Base-by-base conservation (phyloP, 2,329 filamentous ascomycete genomes). In the Scedosporium apiospermum region DNA sequence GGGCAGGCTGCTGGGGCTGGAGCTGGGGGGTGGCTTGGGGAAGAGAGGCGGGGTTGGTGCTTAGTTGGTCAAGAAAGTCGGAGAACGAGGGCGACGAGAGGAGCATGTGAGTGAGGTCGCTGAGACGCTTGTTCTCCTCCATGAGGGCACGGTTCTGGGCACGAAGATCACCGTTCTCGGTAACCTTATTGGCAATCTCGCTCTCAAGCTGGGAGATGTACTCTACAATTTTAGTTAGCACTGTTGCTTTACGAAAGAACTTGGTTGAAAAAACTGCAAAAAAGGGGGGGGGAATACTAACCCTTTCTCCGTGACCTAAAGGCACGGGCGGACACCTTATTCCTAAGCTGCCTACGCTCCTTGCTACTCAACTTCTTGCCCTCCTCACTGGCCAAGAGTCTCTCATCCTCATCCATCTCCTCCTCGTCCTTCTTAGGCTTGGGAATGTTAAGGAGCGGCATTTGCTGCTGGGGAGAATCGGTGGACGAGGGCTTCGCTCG, bases 311-410 rank as follows among this genome's bases (percentile, higher is more conserved):
- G 84, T n/a, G 93, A 97, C 63, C 95, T 89, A 86, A 99, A 99
- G 60, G 93, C 93, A 68, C 95, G 91, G 65, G 95, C 95, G 51
- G 95, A 99, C 4, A 99, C 95, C 78, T 99, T 99, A 84, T 99
- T 99, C 66, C 95, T 87, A n/a, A 99, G 83, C 76, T 98, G 95
- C 68, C 95, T 88, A 65, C 95, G 88, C 77, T 98, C 93, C 79
- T 98, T 98, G 81, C 91, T 96, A 76, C 88, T 95, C n/a, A 99
- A 84, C 80, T 97, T 97, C 87, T 99, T 99, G 70, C 93, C 95
- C 77, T 97, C 93, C 71, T 99, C 95, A 65, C 92, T 97, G n/a
- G 91, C 91, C 23, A 97, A 81, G 9, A 97, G 81, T 67, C 91
- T 85, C 81, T 98, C 95, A 69, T 98, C 95, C 74, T 97, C 93